These are phyloP conservation scores for Circinella umbellata DNA, from an alignment of 371 early-diverging fungal genomes.

Conservation along the genomic window DNA sequence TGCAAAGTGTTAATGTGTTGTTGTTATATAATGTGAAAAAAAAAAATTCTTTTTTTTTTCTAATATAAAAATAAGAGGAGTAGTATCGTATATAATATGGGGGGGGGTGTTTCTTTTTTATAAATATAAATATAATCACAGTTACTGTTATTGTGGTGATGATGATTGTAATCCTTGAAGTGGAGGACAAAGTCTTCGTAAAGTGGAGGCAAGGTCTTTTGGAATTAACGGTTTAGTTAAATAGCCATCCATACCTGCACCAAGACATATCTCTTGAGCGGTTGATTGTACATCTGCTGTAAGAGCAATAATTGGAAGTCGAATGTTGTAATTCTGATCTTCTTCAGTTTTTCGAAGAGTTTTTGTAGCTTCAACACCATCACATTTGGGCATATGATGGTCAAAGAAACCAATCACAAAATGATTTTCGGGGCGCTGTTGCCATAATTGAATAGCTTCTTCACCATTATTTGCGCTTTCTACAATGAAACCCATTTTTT, in stretches of 20 bases:
- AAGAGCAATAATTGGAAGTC: conserved; percentile 61
- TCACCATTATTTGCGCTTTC: conserved; percentile 56
- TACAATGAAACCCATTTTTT: conserved; percentile 53
- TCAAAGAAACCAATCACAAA: conserved; percentile 55
- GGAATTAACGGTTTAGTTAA: conserved; percentile 63
- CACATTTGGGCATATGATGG: conserved; percentile 60
- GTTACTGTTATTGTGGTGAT: background rate
- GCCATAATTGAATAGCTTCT: conserved; percentile 48
- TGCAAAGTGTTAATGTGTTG: too few species aligned
- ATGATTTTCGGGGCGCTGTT: conserved; percentile 34
- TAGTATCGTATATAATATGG: background rate
- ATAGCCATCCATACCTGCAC: conserved; percentile 67
- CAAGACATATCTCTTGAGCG: conserved; percentile 54
- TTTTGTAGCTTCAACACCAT: conserved; percentile 63
- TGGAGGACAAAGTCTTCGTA: conserved; percentile 29
- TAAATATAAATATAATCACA: background rate
- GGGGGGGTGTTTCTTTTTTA: too few species aligned
- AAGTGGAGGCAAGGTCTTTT: conserved; percentile 39
- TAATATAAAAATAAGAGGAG: conserved; percentile 2
- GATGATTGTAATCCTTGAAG: background rate
- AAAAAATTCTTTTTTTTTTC: background rate
- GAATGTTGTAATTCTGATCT: conserved; percentile 10
- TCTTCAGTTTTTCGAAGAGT: conserved; percentile 47
- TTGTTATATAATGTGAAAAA: too few species aligned
- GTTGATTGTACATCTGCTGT: conserved; percentile 62